phyloP scores from a whole-genome alignment of 495 filamentous ascomycete species.

The Trichoderma reesei region DNA sequence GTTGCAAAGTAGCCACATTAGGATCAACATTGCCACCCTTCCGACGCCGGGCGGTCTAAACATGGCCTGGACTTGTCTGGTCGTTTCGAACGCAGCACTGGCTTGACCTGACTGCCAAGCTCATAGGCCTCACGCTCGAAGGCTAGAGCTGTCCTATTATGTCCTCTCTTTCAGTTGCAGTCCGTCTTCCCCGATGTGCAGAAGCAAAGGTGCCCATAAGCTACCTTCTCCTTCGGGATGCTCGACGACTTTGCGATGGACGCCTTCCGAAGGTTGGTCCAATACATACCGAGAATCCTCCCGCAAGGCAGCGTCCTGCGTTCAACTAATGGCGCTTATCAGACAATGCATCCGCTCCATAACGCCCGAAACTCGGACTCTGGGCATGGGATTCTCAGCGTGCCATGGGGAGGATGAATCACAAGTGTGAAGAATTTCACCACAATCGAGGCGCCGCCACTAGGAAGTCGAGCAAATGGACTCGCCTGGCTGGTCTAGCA shows the following conservation, averaged over 20 bases:
- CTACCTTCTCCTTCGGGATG: background rate
- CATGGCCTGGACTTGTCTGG: background rate
- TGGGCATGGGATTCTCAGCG: background rate
- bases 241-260: background rate
- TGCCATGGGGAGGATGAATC: background rate
- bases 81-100: background rate
- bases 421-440: background rate
- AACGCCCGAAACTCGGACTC: background rate
- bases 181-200: background rate
- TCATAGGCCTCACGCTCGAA: too few species aligned
- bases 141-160: too few species aligned
- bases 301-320: background rate
- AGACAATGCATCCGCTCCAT: background rate
- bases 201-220: background rate
- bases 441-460: background rate
- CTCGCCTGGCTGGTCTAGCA: too few species aligned
- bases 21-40: slow-evolving; percentile 1
- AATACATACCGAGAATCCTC: too few species aligned
- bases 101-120: background rate
- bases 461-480: background rate
- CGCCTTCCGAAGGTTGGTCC: background rate
- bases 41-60: background rate
- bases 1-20: background rate
- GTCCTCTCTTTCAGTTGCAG: background rate
- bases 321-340: background rate